Percentiles rank a stretch among this genome's conserved stretches.
Evolutionary conservation across 371 early-diverging fungal genomes (phyloP).

Genomic region (Circinella minor): DNA sequence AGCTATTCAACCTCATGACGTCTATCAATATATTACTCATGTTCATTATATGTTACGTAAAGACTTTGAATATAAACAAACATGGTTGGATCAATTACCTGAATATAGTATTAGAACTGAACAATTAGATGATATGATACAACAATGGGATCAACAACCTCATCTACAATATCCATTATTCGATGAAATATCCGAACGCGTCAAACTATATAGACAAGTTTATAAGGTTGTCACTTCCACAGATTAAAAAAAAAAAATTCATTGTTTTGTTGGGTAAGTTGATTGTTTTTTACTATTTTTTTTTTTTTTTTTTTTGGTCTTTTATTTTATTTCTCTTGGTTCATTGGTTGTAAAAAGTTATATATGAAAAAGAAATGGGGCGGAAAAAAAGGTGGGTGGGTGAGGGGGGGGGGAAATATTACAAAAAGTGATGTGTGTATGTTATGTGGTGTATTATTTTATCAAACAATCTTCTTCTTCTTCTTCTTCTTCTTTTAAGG

Average conservation of each 20-base stretch:
- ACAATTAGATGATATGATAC: conserved; percentile 4
- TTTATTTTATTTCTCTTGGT: no score
- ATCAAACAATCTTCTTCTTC: no score
- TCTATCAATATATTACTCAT: conserved; percentile 1
- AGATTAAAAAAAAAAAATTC: neutral
- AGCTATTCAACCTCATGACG: conserved; percentile 16
- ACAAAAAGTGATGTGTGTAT: neutral
- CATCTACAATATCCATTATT: neutral
- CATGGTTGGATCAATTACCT: conserved; percentile 11
- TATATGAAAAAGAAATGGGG: no score
- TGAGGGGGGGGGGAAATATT: neutral
- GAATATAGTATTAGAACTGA: neutral
- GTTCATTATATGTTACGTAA: conserved; percentile 7
- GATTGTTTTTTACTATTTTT: no score
- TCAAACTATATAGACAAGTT: conserved; percentile 15
- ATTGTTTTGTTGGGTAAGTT: no score
- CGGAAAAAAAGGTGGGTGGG: no score
- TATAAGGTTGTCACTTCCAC: conserved; percentile 13
- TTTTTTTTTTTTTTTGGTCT: no score
- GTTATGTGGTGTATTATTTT: no score
- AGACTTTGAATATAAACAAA: conserved; percentile 12
- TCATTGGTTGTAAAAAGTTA: no score
- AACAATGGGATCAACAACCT: conserved; percentile 5
- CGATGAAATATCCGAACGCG: conserved; percentile 12
- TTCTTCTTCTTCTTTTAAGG: conserved; percentile 20